phyloP scores from a whole-genome alignment of 768 basidiomycete genomes.

The Lactifluus rugatus region DNA sequence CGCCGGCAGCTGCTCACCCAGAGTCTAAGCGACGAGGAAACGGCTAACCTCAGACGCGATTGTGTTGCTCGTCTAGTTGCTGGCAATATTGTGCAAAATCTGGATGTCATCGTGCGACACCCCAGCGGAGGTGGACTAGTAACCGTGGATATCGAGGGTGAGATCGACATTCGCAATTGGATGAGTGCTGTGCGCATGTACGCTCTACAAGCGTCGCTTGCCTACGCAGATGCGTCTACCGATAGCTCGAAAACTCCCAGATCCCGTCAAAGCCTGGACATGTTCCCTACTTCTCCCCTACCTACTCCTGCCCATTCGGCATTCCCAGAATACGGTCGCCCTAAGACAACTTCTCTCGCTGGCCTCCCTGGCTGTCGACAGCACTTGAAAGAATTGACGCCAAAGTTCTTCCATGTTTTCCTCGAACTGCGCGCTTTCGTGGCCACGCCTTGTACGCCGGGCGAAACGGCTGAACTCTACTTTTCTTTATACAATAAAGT shows the following conservation, averaged over 20 bases:
- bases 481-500: slow-evolving; percentile 88
- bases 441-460: slow-evolving; percentile 80
- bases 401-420: slow-evolving; percentile 82
- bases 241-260: slow-evolving; percentile 29
- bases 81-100: slow-evolving; percentile 83
- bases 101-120: slow-evolving; percentile 95
- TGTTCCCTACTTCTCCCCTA: slow-evolving; percentile 38
- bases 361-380: slow-evolving; percentile 28
- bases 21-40: slow-evolving; percentile 82
- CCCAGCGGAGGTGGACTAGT: slow-evolving; percentile 85
- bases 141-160: slow-evolving; percentile 81
- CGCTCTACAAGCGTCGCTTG: slow-evolving; percentile 75
- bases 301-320: slow-evolving; percentile 61
- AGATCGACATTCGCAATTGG: slow-evolving; percentile 74
- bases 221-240: slow-evolving; percentile 50
- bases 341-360: slow-evolving; percentile 27
- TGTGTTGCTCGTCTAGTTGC: slow-evolving; percentile 81
- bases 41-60: slow-evolving; percentile 66
- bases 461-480: slow-evolving; percentile 87
- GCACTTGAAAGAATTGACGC: slow-evolving; percentile 33
- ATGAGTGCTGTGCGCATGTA: slow-evolving; percentile 87
- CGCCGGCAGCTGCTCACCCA: slow-evolving; percentile 83
- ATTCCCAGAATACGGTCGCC: slow-evolving; percentile 49
- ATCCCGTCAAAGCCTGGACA: slow-evolving; percentile 32
- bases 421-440: slow-evolving; percentile 89